These are phyloP conservation scores for Karstenula rhodostoma DNA, from an alignment of 2,329 filamentous ascomycete genomes.

Conservation along the genomic window DNA sequence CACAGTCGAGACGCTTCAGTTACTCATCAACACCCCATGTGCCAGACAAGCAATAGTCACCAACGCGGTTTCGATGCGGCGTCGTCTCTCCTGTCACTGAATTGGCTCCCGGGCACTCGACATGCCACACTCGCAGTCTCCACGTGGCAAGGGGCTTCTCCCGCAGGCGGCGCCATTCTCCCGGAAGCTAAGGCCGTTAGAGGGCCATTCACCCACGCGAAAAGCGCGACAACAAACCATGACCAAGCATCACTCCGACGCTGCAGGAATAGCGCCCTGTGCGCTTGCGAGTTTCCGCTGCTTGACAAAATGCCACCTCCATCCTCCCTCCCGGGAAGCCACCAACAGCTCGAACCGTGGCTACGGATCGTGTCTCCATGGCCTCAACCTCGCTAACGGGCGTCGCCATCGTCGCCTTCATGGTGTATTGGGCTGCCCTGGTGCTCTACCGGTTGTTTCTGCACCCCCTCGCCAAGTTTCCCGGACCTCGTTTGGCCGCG, in stretches of 20 bases:
- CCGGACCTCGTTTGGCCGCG: conserved; percentile 51
- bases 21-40: not conserved
- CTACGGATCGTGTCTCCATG: conserved; percentile 22
- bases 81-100: not conserved
- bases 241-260: not conserved
- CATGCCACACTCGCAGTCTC: not conserved
- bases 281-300: not conserved
- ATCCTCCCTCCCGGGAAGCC: not conserved
- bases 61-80: not conserved
- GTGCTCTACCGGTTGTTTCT: conserved; percentile 52
- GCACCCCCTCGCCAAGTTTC: conserved; percentile 56
- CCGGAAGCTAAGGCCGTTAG: not conserved
- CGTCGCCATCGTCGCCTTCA: conserved; percentile 20
- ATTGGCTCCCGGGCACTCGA: conserved; percentile 2
- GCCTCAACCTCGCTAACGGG: conserved; percentile 21
- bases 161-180: not conserved
- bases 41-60: not conserved
- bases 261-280: not conserved
- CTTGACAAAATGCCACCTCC: conserved; percentile 12
- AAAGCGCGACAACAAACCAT: conserved; percentile 3
- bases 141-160: not conserved
- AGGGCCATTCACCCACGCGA: conserved; percentile 2
- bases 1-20: not conserved
- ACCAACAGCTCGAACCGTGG: conserved; percentile 1
- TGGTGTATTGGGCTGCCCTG: conserved; percentile 30